Evolutionary conservation across 805 yeast genomes (phyloP).

Genomic region (Debaryomyces maramus): DNA sequence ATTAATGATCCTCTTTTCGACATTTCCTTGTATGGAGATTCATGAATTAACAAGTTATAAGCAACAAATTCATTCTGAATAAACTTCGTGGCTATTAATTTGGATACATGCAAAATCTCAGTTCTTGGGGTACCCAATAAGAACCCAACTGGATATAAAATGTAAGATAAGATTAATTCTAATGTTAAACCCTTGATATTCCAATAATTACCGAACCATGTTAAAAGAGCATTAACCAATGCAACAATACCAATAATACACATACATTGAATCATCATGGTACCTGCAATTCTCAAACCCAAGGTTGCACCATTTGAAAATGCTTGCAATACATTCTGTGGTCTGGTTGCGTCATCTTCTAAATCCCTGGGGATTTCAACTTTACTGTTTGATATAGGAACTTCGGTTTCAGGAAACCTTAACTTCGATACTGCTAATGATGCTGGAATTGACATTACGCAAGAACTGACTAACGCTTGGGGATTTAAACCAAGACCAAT

Average conservation of each 20-base stretch:
- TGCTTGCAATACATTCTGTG: slow-evolving; percentile 56
- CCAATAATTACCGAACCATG: slow-evolving; percentile 66
- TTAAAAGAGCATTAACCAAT: slow-evolving; percentile 52
- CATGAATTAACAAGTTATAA: slow-evolving; percentile 39
- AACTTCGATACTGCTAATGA: slow-evolving; percentile 60
- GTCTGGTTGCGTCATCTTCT: slow-evolving; percentile 29
- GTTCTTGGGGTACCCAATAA: slow-evolving; percentile 54
- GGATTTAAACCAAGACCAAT: slow-evolving; percentile 63
- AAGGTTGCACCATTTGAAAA: slow-evolving; percentile 58
- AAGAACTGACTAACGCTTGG: slow-evolving; percentile 62
- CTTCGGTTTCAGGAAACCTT: slow-evolving; percentile 59
- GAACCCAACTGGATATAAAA: slow-evolving; percentile 61
- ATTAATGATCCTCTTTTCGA: slow-evolving; percentile 52
- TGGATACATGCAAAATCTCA: slow-evolving; percentile 52
- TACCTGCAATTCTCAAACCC: slow-evolving; percentile 56
- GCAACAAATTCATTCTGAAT: slow-evolving; percentile 66
- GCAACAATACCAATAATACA: slow-evolving; percentile 63
- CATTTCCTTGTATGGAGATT: slow-evolving; percentile 47
- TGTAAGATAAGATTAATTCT: slow-evolving; percentile 56
- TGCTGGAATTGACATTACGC: slow-evolving; percentile 70
- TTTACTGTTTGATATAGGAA: slow-evolving; percentile 49
- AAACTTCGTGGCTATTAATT: slow-evolving; percentile 55
- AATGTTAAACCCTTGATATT: slow-evolving; percentile 51
- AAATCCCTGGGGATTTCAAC: slow-evolving; percentile 48
- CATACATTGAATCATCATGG: slow-evolving; percentile 57